Evolutionary conservation across 352 stramenopile genomes (phyloP), one percentile per base, ranked within the genome.

Genomic region (Phytophthora ramorum): DNA sequence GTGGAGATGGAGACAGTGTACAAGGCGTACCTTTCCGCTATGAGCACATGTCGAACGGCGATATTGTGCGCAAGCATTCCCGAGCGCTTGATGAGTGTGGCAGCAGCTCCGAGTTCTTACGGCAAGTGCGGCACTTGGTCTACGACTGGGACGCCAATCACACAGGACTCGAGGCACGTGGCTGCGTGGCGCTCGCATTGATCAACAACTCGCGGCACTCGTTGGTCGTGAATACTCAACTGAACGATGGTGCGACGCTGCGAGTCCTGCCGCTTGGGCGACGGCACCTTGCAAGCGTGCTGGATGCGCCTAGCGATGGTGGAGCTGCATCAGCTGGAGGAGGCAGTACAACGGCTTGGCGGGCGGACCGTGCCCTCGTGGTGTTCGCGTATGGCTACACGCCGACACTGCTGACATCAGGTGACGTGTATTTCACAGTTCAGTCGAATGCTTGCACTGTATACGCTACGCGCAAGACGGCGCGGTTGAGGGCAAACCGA

Each of bases 141-240:
- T 96, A 87, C 57, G 86, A 95, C 53, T 95, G 87, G 85, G 85
- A 96, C 52, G 85, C 83, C 37, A 94, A 96, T 64, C 88, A 96
- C 59, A 93, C 82, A 2, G 87, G 87, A 0, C 66, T 95, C 0
- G 87, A 90, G 37, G 87, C 87, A 7, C 83, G 87, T 41, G 85
- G 81, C 7, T 95, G 87, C 53, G 81, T 95, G 7, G 87, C 72
- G 7, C 67, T 96, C 17, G 88, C 76, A 0, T 66, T 96, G 53
- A 58, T 93, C 32, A 95, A 94, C 63, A 94, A 93, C 58, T 94
- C 84, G 51, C 75, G 85, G 1, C 82, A 96, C 22, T 79, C 84
- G 9, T 71, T 96, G 9, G 81, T 92, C 9, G 57, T 94, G 14
- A 87, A 91, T 50, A 71, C 80, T 9, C 63, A 79, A 47, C 68